Conservation (phyloP, 768 basidiomycete species). For the Pulveroboletus sp. region DNA sequence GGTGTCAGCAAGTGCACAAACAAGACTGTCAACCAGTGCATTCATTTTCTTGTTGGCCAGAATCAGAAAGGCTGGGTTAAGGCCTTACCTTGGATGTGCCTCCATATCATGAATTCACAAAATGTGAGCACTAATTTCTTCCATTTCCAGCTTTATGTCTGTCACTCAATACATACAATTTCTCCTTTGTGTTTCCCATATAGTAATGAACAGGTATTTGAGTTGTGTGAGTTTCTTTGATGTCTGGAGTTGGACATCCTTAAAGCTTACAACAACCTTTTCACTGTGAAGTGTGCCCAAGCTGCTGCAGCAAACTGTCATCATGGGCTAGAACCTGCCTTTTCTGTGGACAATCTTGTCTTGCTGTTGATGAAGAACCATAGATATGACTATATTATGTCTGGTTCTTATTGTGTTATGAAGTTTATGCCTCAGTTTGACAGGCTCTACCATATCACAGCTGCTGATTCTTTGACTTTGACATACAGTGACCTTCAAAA, state of each 20-base stretch:
- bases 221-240: too few species aligned
- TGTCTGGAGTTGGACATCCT: too few species aligned
- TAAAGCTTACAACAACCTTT: too few species aligned
- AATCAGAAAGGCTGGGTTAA: conserved; percentile 29
- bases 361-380: background rate
- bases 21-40: too few species aligned
- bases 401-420: too few species aligned
- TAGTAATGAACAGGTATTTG: too few species aligned
- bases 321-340: background rate
- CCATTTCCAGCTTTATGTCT: conserved; percentile 28
- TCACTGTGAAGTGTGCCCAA: too few species aligned
- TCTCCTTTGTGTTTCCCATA: conserved; percentile 19
- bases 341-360: background rate
- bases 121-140: conserved; percentile 32
- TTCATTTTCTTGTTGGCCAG: background rate
- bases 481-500: too few species aligned
- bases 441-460: too few species aligned
- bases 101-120: conserved; percentile 33
- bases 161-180: conserved; percentile 21
- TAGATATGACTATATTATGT: background rate
- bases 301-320: background rate
- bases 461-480: too few species aligned
- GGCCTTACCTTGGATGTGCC: conserved; percentile 26
- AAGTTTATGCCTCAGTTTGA: too few species aligned
- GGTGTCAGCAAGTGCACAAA: too few species aligned